These are phyloP conservation scores for Termitomyces sp. DNA, from an alignment of 768 basidiomycete species.

Conservation along the genomic window DNA sequence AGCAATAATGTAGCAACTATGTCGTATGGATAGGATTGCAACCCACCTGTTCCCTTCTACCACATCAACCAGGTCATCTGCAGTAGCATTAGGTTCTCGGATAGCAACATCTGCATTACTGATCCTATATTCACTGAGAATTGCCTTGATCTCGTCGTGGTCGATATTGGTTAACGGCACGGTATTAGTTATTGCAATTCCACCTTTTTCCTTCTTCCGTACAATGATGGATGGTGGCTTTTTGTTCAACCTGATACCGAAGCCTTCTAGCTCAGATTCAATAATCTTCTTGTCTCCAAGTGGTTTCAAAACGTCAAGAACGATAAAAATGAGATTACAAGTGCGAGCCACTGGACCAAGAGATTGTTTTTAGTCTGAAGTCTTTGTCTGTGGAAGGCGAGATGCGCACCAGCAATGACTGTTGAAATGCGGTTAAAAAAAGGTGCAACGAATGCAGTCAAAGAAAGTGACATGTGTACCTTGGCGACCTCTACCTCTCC, in stretches of 20 bases:
- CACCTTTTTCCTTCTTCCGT: slow-evolving; percentile 85
- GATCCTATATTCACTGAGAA: slow-evolving; percentile 88
- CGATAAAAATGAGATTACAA: slow-evolving; percentile 97
- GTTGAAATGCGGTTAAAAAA: neutral
- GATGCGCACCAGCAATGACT: slow-evolving; percentile 72
- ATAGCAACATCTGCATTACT: slow-evolving; percentile 91
- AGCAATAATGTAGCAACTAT: neutral
- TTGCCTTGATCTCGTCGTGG: slow-evolving; percentile 92
- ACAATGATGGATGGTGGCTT: slow-evolving; percentile 83
- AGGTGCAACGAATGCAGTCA: slow-evolving; percentile 1
- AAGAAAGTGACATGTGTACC: slow-evolving; percentile 31
- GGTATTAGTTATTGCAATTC: slow-evolving; percentile 92
- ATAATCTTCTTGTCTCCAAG: slow-evolving; percentile 91
- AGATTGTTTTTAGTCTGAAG: slow-evolving; percentile 8
- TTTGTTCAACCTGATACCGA: slow-evolving; percentile 96
- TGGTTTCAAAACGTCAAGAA: slow-evolving; percentile 97
- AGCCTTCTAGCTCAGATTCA: slow-evolving; percentile 93
- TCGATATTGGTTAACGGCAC: slow-evolving; percentile 95
- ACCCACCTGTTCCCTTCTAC: slow-evolving; percentile 88
- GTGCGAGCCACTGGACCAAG: slow-evolving; percentile 81
- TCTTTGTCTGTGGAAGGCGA: slow-evolving; percentile 5
- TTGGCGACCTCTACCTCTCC: slow-evolving; percentile 94
- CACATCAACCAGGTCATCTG: slow-evolving; percentile 96
- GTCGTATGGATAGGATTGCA: neutral
- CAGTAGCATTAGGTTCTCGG: slow-evolving; percentile 84